Evolutionary conservation across 805 yeast species (phyloP), one percentile per base, ranked within the genome.

Genomic region (Ogataea trehaloabstinens): DNA sequence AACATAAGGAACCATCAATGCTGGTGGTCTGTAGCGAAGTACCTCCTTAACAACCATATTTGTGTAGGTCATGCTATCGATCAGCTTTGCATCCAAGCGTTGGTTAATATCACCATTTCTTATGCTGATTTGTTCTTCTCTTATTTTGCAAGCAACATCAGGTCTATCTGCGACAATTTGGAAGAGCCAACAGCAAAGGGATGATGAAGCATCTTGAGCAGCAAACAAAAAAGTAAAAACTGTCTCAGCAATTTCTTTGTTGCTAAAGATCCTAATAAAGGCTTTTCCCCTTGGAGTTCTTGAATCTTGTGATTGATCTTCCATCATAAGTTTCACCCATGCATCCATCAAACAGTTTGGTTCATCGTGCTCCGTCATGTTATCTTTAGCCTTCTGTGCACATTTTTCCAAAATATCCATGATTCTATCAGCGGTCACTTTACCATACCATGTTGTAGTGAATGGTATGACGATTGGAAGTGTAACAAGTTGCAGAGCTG

Each of bases 361-460:
- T 44, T 74, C 66, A 36, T 90, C 95, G 51, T 90, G 90, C 4
- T 73, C 70, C 29, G 76, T 82, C 58, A 91, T 83, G 57, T 82
- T 81, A 41, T 74, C 76, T 64, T 91, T 91, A 38, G 98, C 87
- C 78, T 71, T 77, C 51, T 75, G 89, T 13, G 99, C 95, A 71
- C 98, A 91, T 19, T 66, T 66, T 57, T 82, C 96, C 55, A 93
- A 90, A 53, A 88, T 82, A 53, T 79, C 82, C 97, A 93, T 91
- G n/a, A 96, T 87, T 73, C 82, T 78, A 61, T 93, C 95, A 41
- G 97, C 95, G 57, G 90, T 85, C 60, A 76, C 80, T 70, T 86
- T 83, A 51, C 99, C 99, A 66, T 90, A 87, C 99, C 99, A 93
- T 24, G 99, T 84, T 70, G 90, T 91, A 45, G 98, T 89, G 73